Percentiles rank a stretch among this genome's conserved stretches.
Evolutionary conservation across 257 asterid species (phyloP).

Genomic region (Dorcoceras hygrometricum): DNA sequence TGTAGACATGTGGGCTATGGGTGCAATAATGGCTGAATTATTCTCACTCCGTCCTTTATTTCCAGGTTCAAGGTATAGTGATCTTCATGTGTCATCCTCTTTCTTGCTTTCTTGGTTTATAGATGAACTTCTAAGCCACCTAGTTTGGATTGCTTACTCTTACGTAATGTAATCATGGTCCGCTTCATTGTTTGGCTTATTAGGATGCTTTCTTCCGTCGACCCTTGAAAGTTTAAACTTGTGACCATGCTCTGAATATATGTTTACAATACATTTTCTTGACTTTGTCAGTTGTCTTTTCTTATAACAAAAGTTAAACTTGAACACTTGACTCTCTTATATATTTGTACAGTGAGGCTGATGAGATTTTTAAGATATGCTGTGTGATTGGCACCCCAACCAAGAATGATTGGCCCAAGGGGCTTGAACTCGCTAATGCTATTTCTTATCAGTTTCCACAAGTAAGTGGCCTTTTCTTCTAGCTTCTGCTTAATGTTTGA

Average conservation of each 20-base stretch:
- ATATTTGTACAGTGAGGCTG: conserved; percentile 51
- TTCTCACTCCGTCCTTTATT: conserved; percentile 60
- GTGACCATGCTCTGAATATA: background rate
- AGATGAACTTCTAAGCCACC: background rate
- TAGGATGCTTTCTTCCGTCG: background rate
- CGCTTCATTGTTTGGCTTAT: background rate
- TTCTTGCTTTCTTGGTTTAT: conserved; percentile 3
- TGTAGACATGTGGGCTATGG: conserved; percentile 88
- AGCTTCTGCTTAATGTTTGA: conserved; percentile 4
- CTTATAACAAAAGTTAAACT: background rate
- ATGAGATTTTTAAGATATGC: conserved; percentile 64
- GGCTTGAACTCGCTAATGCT: conserved; percentile 60
- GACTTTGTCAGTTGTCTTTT: background rate
- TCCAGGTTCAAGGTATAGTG: conserved; percentile 59
- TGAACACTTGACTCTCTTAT: conserved; percentile 14
- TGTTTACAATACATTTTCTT: background rate
- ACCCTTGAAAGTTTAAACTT: background rate
- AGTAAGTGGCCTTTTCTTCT: conserved; percentile 29
- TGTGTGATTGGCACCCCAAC: conserved; percentile 58
- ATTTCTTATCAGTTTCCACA: conserved; percentile 66
- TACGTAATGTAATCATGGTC: background rate
- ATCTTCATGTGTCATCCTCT: conserved; percentile 6
- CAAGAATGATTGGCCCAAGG: conserved; percentile 51
- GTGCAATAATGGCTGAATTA: conserved; percentile 77
- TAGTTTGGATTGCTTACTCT: conserved; percentile 8